Base-by-base conservation (phyloP, 2,329 filamentous ascomycete genomes). In the Trichoderma koningii region DNA sequence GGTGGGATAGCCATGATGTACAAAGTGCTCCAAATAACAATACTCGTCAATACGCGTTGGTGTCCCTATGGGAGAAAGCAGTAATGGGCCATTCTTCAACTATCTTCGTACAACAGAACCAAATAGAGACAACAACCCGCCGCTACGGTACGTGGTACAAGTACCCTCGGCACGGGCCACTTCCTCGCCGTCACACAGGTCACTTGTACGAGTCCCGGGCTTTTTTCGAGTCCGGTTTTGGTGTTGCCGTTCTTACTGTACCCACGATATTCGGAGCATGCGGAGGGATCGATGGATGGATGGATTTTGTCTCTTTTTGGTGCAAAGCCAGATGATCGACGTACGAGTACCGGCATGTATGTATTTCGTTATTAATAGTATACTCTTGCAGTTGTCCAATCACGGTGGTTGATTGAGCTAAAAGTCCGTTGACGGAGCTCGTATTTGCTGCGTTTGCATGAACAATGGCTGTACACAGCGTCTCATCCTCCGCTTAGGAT, bases 371-470 rank as follows among this genome's bases (percentile, higher is more conserved):
- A 38, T 38, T 12, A 38, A 38, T 38, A 38, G 34, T 38, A 38
- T 38, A 9, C 7, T 38, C 2, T 12, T 38, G 1, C 10, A 14
- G 34, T 2, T 30, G 19, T 15, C 14, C 15, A n/a, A 50, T 38
- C 15, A 42, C n/a, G 23, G 14, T 26, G 10, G 34, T 14, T 5
- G 10, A 14, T 14, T 3, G 34, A 38, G 34, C 34, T 14, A 14
- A 10, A 38, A 38, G 21, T 38, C 10, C 28, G 30, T 45, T 23
- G 15, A 42, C 42, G 50, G 48, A 60, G 56, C 56, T 60, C 56
- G 56, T 61, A 61, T 61, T 61, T 38, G 38, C 51, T 61, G 57
- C 21, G 23, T 42, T 51, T 61, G 57, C 30, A 50, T 61, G 50
- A 42, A 26, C 50, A 38, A 61, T 51, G 57, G 57, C 34, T 51